Percentiles rank a stretch among this genome's conserved stretches.
Conservation (phyloP, 345 rosid species). For the Eucalyptus pumila region DNA sequence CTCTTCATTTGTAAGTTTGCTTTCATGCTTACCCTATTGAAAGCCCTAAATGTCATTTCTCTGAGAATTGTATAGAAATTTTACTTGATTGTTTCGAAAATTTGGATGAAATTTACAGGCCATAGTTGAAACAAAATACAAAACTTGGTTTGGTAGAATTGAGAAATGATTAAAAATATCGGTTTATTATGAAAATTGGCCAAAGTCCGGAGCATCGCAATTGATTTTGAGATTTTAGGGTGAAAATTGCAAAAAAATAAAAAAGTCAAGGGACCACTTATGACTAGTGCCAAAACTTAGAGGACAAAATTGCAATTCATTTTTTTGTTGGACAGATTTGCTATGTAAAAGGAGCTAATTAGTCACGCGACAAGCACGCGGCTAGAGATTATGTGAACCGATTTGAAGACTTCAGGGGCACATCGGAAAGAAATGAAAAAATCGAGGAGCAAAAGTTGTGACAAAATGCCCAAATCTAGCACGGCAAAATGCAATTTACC, state of each 20-base stretch:
- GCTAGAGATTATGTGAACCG: background rate
- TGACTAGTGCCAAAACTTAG: background rate
- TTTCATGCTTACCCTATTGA: background rate
- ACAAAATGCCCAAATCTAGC: background rate
- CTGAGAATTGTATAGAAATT: accelerated
- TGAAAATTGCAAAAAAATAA: background rate
- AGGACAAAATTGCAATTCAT: background rate
- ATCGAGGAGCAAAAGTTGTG: background rate
- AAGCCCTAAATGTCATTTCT: background rate
- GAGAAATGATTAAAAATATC: background rate
- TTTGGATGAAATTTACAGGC: background rate
- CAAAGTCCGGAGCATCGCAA: background rate
- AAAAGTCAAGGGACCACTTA: background rate
- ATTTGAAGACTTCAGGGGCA: background rate
- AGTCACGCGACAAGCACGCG: background rate
- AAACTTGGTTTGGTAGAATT: background rate
- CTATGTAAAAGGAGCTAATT: background rate
- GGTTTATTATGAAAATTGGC: background rate
- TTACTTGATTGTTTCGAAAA: background rate
- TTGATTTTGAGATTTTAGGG: background rate
- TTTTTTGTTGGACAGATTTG: background rate
- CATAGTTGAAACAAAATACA: background rate
- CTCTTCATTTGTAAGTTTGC: background rate
- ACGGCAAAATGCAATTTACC: background rate
- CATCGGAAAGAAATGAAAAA: background rate